Conservation (phyloP, 176 grass and related monocot species). For the Paspalum notatum region DNA sequence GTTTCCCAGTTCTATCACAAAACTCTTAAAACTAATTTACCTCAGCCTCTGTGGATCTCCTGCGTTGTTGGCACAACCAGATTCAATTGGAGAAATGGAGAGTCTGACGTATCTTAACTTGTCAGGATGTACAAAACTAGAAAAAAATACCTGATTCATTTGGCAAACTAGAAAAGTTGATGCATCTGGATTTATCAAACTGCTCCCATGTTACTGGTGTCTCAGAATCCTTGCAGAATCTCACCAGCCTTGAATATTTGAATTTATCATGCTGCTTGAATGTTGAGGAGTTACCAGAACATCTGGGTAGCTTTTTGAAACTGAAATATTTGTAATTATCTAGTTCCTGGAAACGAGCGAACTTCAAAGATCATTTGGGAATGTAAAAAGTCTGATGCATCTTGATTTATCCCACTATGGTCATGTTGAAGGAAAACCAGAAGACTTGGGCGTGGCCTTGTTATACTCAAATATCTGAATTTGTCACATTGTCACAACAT, state of each 20-base stretch:
- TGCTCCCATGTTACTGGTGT: not conserved
- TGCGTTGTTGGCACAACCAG: not conserved
- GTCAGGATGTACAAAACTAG: not conserved
- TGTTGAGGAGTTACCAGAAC: not conserved
- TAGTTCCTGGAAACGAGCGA: not conserved
- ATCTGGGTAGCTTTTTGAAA: not conserved
- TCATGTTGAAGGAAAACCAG: not conserved
- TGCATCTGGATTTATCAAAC: constrained; percentile 17
- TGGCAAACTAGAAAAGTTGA: not conserved
- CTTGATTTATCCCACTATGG: not conserved
- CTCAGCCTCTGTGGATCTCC: constrained; percentile 15
- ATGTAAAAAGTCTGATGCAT: not conserved
- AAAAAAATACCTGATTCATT: not conserved
- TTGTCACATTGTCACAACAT: not conserved
- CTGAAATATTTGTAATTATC: not conserved
- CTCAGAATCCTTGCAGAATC: not conserved
- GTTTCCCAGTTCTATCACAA: constrained; percentile 6
- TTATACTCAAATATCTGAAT: not conserved
- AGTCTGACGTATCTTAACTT: constrained; percentile 6
- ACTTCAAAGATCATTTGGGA: not conserved
- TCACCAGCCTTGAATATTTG: not conserved
- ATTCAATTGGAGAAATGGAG: constrained; percentile 6
- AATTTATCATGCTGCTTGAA: not conserved
- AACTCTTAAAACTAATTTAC: constrained; percentile 2
- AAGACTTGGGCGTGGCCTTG: not conserved